Evolutionary conservation across 345 rosid species (phyloP).

Genomic region (Hypericum perforatum): DNA sequence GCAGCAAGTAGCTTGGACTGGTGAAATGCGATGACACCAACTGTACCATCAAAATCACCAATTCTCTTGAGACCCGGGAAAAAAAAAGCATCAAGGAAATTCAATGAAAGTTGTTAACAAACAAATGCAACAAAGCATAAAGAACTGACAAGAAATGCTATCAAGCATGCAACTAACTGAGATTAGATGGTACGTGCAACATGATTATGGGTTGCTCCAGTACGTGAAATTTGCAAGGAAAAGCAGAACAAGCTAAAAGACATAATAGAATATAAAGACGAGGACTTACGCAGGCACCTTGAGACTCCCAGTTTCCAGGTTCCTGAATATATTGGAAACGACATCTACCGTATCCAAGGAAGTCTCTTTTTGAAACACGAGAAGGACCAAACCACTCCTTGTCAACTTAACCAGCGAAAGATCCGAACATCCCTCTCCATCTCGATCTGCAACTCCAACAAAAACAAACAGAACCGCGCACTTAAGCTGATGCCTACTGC

Average conservation of each 20-base stretch:
- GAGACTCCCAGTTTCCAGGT: constrained; percentile 46
- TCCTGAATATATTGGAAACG: constrained; percentile 41
- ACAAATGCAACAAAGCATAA: not conserved
- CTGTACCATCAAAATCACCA: constrained; percentile 33
- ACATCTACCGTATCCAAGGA: constrained; percentile 30
- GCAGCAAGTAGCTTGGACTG: constrained; percentile 78
- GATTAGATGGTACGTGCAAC: no score
- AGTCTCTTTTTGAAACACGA: constrained; percentile 40
- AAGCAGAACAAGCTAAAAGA: not conserved
- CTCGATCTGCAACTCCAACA: constrained; percentile 17
- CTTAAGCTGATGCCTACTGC: constrained; percentile 5
- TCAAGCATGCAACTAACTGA: no score
- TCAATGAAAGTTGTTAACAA: constrained; percentile 1
- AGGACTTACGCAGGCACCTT: constrained; percentile 59
- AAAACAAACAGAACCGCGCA: constrained; percentile 1
- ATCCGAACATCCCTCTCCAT: constrained; percentile 22
- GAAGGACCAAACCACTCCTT: constrained; percentile 74
- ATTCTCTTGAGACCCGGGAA: constrained; percentile 5
- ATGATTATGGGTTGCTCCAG: no score
- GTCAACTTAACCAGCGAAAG: constrained; percentile 84
- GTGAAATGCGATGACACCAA: constrained; percentile 94
- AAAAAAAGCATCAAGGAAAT: constrained; percentile 4
- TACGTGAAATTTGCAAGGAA: no score
- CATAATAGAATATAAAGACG: not conserved
- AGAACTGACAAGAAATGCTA: not conserved